phyloP scores from a whole-genome alignment of 352 stramenopile genomes.

The Phytopythium helicoides region DNA sequence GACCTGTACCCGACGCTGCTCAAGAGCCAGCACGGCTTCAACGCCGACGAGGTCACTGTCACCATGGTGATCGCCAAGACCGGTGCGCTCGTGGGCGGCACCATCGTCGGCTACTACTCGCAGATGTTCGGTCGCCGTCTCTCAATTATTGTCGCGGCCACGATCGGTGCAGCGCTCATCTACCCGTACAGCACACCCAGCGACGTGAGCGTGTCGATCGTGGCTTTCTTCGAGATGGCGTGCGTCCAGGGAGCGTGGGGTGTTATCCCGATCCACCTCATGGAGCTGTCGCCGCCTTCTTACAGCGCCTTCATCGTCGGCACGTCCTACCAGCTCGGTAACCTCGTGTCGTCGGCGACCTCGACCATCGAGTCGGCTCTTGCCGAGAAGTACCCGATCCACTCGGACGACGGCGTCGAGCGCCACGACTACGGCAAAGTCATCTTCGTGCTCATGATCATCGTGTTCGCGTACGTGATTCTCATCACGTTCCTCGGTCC shows the following conservation, averaged over 20 bases:
- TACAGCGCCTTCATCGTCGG: too few species aligned
- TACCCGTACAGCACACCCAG: slow-evolving; percentile 46
- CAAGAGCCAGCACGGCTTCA: slow-evolving; percentile 43
- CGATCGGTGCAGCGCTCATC: slow-evolving; percentile 28
- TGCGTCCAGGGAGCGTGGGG: slow-evolving; percentile 53
- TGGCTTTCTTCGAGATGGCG: slow-evolving; percentile 45
- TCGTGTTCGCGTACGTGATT: slow-evolving; percentile 49
- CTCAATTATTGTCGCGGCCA: slow-evolving; percentile 34
- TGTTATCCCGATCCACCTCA: too few species aligned
- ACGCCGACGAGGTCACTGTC: slow-evolving; percentile 38
- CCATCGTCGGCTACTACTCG: slow-evolving; percentile 51
- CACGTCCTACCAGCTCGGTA: slow-evolving; percentile 54
- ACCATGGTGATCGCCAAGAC: slow-evolving; percentile 47
- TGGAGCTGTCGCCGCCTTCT: too few species aligned
- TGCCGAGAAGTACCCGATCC: slow-evolving; percentile 41
- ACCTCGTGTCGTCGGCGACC: slow-evolving; percentile 46
- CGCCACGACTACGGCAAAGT: too few species aligned
- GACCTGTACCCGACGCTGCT: slow-evolving; percentile 59
- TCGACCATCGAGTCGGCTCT: slow-evolving; percentile 50
- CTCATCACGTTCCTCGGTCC: slow-evolving; percentile 44
- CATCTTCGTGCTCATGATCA: slow-evolving; percentile 38
- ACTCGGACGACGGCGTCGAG: slow-evolving; percentile 14
- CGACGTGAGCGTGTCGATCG: slow-evolving; percentile 21
- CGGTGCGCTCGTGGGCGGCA: slow-evolving; percentile 44
- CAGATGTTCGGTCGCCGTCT: slow-evolving; percentile 45